These are phyloP conservation scores for Solanum virginianum DNA, from an alignment of 257 asterid species.

Conservation along the genomic window DNA sequence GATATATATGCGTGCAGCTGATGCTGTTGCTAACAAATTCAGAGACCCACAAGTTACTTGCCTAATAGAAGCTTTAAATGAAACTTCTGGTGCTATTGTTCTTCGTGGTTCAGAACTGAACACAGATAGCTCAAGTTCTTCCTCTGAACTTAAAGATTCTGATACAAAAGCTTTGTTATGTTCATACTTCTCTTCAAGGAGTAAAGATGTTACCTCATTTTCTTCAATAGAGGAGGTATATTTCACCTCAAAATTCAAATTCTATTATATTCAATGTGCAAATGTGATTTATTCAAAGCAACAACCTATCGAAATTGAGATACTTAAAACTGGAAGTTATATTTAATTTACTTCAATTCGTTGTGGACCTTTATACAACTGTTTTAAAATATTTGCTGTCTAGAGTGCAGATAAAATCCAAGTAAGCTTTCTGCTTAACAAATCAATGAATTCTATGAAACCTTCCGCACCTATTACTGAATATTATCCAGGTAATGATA, in stretches of 20 bases:
- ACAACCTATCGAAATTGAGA: neutral
- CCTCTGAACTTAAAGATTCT: constrained; percentile 33
- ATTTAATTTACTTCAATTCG: neutral
- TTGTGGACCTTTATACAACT: constrained; percentile 3
- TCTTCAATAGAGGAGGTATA: constrained; percentile 72
- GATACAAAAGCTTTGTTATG: constrained; percentile 32
- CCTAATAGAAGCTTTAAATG: constrained; percentile 46
- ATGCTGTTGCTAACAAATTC: constrained; percentile 46
- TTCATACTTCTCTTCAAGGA: constrained; percentile 42
- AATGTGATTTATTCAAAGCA: neutral
- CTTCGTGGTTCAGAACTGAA: constrained; percentile 52
- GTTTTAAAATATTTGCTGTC: constrained; percentile 13
- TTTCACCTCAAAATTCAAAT: constrained; percentile 3
- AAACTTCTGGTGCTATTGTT: constrained; percentile 39
- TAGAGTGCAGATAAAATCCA: constrained; percentile 78
- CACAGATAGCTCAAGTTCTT: constrained; percentile 36
- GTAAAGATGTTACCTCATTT: constrained; percentile 19
- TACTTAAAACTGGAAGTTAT: neutral
- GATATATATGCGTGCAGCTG: constrained; percentile 46
- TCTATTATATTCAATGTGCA: neutral
- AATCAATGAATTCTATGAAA: constrained; percentile 43
- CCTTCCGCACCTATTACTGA: constrained; percentile 74
- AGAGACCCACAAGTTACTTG: constrained; percentile 66
- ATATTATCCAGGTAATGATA: constrained; percentile 66
- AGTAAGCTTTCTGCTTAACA: constrained; percentile 64